Evolutionary conservation across 2,329 filamentous ascomycete genomes (phyloP).

Genomic region (Penicillium sp.): DNA sequence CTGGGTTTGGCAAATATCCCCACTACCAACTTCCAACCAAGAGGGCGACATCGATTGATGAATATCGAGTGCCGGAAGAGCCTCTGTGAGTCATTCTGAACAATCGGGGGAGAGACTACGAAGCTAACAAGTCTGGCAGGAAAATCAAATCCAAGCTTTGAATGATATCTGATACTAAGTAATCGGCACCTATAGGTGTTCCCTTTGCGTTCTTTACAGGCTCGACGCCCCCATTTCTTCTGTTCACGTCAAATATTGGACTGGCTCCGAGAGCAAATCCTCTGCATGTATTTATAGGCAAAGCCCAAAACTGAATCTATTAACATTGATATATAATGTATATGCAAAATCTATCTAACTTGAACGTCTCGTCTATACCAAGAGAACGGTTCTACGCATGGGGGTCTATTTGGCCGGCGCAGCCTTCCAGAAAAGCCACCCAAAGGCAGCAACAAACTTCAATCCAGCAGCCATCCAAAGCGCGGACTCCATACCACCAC

Average conservation of each 20-base stretch:
- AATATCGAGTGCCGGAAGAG: background rate
- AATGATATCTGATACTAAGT: background rate
- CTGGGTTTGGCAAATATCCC: background rate
- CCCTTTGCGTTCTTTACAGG: background rate
- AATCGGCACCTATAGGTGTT: background rate
- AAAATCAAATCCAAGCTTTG: background rate
- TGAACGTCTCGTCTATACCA: background rate
- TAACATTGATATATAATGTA: background rate
- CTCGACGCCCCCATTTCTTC: background rate
- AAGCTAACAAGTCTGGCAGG: background rate
- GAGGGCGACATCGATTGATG: background rate
- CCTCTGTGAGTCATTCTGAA: background rate
- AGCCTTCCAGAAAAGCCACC: constrained; percentile 43
- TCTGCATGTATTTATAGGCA: background rate
- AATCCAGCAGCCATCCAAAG: constrained; percentile 46
- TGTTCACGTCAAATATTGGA: background rate
- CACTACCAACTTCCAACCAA: background rate
- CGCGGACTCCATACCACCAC: constrained; percentile 45
- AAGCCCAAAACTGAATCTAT: background rate
- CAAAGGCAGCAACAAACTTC: constrained; percentile 39
- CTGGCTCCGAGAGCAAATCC: background rate
- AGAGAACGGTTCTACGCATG: background rate
- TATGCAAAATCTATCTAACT: background rate
- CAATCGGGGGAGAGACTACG: background rate
- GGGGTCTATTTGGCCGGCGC: constrained; percentile 20